Percentiles rank a stretch among this genome's conserved stretches.
These are phyloP conservation scores for Haplosporangium sp. DNA, from an alignment of 371 early-diverging fungal species.

Conservation along the genomic window DNA sequence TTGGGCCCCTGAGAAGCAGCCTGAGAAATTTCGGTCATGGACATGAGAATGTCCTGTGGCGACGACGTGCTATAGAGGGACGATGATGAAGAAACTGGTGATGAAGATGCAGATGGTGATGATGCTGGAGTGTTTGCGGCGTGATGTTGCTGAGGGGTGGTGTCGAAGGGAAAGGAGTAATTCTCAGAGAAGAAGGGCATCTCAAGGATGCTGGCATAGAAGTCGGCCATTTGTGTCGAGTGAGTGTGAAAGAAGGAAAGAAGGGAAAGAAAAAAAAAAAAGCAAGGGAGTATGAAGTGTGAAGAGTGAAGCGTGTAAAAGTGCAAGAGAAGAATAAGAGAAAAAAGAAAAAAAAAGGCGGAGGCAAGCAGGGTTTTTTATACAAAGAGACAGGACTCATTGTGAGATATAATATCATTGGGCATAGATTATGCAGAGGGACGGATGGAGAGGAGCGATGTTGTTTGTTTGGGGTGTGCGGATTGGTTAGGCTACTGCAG, in stretches of 20 bases:
- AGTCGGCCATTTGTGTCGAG: slow-evolving; percentile 73
- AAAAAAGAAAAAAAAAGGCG: slow-evolving; percentile 2
- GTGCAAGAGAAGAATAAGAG: background rate
- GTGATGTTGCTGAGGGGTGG: slow-evolving; percentile 6
- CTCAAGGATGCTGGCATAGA: slow-evolving; percentile 71
- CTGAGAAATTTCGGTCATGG: slow-evolving; percentile 13
- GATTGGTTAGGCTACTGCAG: too few species aligned
- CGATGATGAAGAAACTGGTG: slow-evolving; percentile 5
- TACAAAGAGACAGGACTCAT: slow-evolving; percentile 2
- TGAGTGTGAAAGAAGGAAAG: background rate
- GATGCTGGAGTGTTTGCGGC: slow-evolving; percentile 3
- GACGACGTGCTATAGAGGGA: slow-evolving; percentile 34
- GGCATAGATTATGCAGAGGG: background rate
- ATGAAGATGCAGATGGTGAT: background rate
- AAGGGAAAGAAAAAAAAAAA: background rate
- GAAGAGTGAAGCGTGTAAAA: background rate
- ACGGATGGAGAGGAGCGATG: background rate
- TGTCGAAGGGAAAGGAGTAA: slow-evolving; percentile 49
- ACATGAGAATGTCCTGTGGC: slow-evolving; percentile 20
- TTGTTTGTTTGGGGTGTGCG: too few species aligned
- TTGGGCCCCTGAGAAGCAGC: slow-evolving; percentile 9
- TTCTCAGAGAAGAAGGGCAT: slow-evolving; percentile 62
- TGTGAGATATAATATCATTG: too few species aligned
- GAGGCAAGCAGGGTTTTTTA: background rate
- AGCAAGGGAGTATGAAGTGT: background rate